Base-by-base conservation (phyloP, 73 alveolate species). In the Paramecium primaurelia region DNA sequence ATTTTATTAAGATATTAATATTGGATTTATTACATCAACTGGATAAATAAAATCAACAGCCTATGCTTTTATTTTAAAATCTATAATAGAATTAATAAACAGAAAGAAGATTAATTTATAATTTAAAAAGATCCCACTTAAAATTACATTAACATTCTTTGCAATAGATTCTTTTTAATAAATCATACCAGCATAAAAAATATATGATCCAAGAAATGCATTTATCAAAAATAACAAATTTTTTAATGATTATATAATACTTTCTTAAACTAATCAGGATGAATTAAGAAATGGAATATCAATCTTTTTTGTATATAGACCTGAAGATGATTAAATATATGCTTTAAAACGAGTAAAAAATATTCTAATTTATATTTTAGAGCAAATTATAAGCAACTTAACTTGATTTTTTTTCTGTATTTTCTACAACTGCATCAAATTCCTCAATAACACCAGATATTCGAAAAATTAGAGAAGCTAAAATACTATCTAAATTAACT, bases 31-130 rank as follows among this genome's bases (percentile, higher is more conserved):
- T 0, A 45, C 91, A 20, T 80, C 91, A 22, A 80, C 91, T 26
- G 77, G 91, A 44, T 25, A 80, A 28, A 80, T 80, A 20, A 80
- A 80, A 80, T 80, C 91, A 80, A 80, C 91, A 26, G 91, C 91
- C 44, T 80, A 45, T 10, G 26, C 37, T 64, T 80, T 45, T 80
- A 64, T 49, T 11, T 5, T 45, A 0, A 80, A 80, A 14, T 49
- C 71, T 8, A 22, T 80, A 25, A 45, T 42, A 14, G 91, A 80
- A 26, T 25, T 45, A 11, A 36, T 80, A 30, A 80, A 80, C 58
- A 80, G 91, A 47, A 80, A 80, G 49, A 80, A 80, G 51, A 80
- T 80, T 11, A 80, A 80, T 80, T 44, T 80, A 11, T 36, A 80
- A 20, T 80, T 80, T 22, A 80, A 80, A 47, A 80, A 80, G 91